These are phyloP conservation scores for Tremella yokohamensis DNA, from an alignment of 768 basidiomycete species.

Conservation along the genomic window DNA sequence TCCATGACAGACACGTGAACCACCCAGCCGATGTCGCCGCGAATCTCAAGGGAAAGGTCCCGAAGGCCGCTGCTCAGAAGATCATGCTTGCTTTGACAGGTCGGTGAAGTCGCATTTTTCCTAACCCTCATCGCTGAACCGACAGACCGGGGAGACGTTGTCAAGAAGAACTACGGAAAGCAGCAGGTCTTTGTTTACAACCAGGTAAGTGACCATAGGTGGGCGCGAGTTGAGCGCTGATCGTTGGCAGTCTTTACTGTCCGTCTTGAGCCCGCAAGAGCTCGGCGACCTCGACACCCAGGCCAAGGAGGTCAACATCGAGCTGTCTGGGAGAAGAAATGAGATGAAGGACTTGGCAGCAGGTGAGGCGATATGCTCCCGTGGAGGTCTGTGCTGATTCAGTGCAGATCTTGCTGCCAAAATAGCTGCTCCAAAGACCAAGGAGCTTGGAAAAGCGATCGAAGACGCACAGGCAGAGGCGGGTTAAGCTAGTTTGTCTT, in stretches of 20 bases:
- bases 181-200: slow-evolving; percentile 82
- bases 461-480: slow-evolving; percentile 60
- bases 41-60: slow-evolving; percentile 82
- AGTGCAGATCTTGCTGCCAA: not conserved
- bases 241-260: not conserved
- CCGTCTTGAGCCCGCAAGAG: not conserved
- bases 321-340: slow-evolving; percentile 5
- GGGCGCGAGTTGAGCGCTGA: not conserved
- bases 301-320: not conserved
- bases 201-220: slow-evolving; percentile 40
- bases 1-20: not conserved
- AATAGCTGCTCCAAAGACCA: slow-evolving; percentile 62
- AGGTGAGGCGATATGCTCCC: slow-evolving; percentile 4
- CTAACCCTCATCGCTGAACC: not conserved
- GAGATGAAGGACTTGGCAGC: slow-evolving; percentile 11
- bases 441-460: slow-evolving; percentile 61
- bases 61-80: slow-evolving; percentile 79
- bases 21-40: slow-evolving; percentile 72
- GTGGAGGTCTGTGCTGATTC: slow-evolving; percentile 11
- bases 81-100: slow-evolving; percentile 68
- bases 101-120: slow-evolving; percentile 13
- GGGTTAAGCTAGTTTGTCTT: slow-evolving; percentile 31
- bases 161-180: slow-evolving; percentile 82
- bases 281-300: not conserved
- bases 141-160: slow-evolving; percentile 71